Base-by-base conservation (phyloP, 129 eudicot species). In the Rutidosis leptorrhynchoides region DNA sequence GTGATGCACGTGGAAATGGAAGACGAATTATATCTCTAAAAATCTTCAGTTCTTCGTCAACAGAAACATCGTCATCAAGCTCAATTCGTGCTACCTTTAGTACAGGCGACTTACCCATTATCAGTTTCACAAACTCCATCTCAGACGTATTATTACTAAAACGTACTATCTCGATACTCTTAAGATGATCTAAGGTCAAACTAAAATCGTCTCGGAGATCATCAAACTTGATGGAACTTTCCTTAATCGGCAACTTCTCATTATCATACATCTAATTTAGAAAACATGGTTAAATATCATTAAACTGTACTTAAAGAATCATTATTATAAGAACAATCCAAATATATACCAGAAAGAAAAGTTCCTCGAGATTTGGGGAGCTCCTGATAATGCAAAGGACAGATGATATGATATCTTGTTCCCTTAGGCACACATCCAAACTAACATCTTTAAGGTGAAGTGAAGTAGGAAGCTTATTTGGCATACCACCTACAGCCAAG, bases 1-100 rank as follows among this genome's bases (percentile, higher is more conserved):
- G 66, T 40, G 66, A 69, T 56, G 74, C 74, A 24, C 66, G 74
- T 54, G 63, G 43, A 25, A 69, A 69, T 24, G 57, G 57, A 23
- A 43, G 0, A 0, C 8, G 40, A 26, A 70, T 1, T 58, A 45
- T 7, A 11, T 70, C 67, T 43, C 28, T 14, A 29, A 26, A n/a
- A 19, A 70, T 70, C 75, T 27, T 20, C 28, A 26, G 16, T 58
- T 49, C 59, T 9, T 58, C 42, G 2, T 58, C 67, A 19, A 15
- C 75, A 70, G 43, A 20, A 35, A 35, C 40, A 2, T 19, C 4
- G 6, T 2, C 12, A 30, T 11, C 0, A 32, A 62, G 67, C 20
- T 58, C 43, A 16, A 70, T 40, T n/a, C 16, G 30, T 32, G 19
- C 56, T 42, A 6, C 35, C 56, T 69, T 4, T 14, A 69, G 53